Evolutionary conservation across 345 rosid species (phyloP), one percentile per base, ranked within the genome.

Genomic region (Bruguiera sexangula): DNA sequence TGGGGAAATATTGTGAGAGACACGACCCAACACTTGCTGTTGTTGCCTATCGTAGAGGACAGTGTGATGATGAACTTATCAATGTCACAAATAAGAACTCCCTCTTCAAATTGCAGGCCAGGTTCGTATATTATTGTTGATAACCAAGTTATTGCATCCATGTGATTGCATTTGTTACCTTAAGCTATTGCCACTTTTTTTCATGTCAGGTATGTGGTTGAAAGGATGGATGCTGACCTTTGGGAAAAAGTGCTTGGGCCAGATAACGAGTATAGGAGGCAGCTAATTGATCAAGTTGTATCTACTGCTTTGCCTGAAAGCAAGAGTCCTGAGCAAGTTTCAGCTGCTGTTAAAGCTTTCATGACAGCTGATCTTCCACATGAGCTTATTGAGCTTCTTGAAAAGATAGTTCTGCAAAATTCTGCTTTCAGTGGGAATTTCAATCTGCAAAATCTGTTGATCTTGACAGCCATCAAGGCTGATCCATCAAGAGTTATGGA

Each of bases 11-110:
- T 80, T 93, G 98, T 73, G 98, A 93, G 88, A 93, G 91, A 78
- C 98, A 97, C 19, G 98, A 93, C 82, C 98, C 98, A 30, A 93
- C 98, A 8, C 88, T 93, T 51, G 98, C 98, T 43, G 98, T 91
- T 66, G 92, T 93, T 71, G 94, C 98, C 61, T 93, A 93, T 73
- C 84, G 96, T 56, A 86, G 98, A 79, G 98, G 98, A 60, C 96
- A 89, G 72, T 93, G 98, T 68, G 98, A 93, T 46, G 97, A 87
- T 69, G 98, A 93, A 76, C 94, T 93, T 60, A 83, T 93, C 73
- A 87, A 86, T 73, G 98, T 93, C 63, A 93, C 98, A 64, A 93
- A 93, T 76, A 93, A 86, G 80, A 93, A 85, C 78, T 93, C 98
- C 51, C 74, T 93, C 84, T 89, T 93, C 73, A 93, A 93, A 73